Conservation (phyloP, 139 green algal species). For the Mychonastes homosphaera region DNA sequence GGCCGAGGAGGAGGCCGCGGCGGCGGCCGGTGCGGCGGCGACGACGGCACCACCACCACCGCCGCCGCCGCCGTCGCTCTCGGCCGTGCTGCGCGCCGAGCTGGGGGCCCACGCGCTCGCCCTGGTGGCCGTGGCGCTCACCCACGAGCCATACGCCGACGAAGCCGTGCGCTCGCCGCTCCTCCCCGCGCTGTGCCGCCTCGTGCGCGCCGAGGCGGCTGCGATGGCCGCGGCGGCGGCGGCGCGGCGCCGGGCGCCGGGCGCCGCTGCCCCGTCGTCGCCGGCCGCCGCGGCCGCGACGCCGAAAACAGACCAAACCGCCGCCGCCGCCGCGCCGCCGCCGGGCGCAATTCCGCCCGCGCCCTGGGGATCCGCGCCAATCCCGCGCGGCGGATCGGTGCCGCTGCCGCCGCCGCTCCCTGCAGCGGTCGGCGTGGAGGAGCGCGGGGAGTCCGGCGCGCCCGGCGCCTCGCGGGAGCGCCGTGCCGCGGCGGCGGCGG, state of each 20-base stretch:
- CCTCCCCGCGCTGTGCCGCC: constrained; percentile 12
- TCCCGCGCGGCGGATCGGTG: too few relatives aligned
- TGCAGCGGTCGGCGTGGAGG: too few relatives aligned
- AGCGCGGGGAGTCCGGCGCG: too few relatives aligned
- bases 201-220: constrained; percentile 8
- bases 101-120: constrained; percentile 2
- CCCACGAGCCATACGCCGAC: constrained; percentile 30
- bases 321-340: too few relatives aligned
- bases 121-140: constrained; percentile 29
- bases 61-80: background rate
- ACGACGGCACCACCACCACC: constrained; percentile 6
- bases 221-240: background rate
- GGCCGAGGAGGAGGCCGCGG: constrained; percentile 6
- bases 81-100: background rate
- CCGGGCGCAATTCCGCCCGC: too few relatives aligned
- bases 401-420: too few relatives aligned
- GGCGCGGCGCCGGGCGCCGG: background rate
- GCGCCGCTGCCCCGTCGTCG: background rate
- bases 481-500: too few relatives aligned
- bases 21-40: constrained; percentile 20
- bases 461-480: too few relatives aligned
- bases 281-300: constrained; percentile 10
- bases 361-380: too few relatives aligned
- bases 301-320: background rate
- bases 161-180: constrained; percentile 28